These are phyloP conservation scores for Pichia sp. DNA, from an alignment of 1,139 yeast species.

Conservation along the genomic window DNA sequence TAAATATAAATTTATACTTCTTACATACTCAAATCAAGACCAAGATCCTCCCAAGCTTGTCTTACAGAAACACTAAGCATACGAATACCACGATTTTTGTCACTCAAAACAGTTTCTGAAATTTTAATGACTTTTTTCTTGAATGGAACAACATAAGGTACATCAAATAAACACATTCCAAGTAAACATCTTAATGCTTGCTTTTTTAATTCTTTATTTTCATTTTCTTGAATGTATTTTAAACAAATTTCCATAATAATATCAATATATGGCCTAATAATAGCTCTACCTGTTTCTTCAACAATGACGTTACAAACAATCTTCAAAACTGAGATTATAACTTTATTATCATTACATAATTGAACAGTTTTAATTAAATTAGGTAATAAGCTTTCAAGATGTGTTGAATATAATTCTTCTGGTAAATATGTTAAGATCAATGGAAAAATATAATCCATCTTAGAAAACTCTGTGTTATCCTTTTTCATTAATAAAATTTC, in stretches of 20 bases:
- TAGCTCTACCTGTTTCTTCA: conserved; percentile 5
- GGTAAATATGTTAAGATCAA: conserved; percentile 13
- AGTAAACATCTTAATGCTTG: conserved; percentile 53
- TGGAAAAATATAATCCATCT: conserved; percentile 11
- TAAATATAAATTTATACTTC: too few species aligned
- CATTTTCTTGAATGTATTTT: conserved; percentile 4
- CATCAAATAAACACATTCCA: conserved; percentile 34
- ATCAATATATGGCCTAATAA: conserved; percentile 13
- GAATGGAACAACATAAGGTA: conserved; percentile 44
- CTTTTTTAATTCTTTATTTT: conserved; percentile 42
- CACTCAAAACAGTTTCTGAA: conserved; percentile 57
- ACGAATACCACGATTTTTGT: conserved; percentile 67
- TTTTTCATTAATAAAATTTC: conserved; percentile 8
- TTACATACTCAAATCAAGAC: conserved; percentile 11
- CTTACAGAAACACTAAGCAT: conserved; percentile 72
- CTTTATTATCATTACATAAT: conserved; percentile 8
- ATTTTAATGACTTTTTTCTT: conserved; percentile 44
- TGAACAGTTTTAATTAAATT: conserved; percentile 9
- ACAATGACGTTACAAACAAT: conserved; percentile 12
- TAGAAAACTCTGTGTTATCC: not conserved
- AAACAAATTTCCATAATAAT: conserved; percentile 14
- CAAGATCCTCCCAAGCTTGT: conserved; percentile 36
- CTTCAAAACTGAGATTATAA: conserved; percentile 8
- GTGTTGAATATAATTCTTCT: conserved; percentile 13
- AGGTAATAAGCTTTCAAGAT: conserved; percentile 10